Conservation (phyloP, 345 rosid species). For the Turnera subulata region DNA sequence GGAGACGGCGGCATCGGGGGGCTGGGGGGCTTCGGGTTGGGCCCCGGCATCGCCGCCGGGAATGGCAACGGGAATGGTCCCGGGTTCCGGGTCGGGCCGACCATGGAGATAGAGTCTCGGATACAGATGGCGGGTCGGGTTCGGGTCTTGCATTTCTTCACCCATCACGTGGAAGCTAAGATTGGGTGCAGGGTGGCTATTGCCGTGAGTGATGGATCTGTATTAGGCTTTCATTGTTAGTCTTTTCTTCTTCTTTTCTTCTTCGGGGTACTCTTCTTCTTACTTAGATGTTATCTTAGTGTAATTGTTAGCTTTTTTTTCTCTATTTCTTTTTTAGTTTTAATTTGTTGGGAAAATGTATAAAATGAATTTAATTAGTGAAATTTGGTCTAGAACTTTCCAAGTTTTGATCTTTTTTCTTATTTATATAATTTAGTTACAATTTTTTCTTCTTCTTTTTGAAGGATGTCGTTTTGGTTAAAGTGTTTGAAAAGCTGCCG, state of each 20-base stretch:
- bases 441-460: too few relatives aligned
- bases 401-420: background rate
- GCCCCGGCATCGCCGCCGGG: slow-evolving; percentile 38
- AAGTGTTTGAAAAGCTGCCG: too few relatives aligned
- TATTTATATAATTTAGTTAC: too few relatives aligned
- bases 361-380: too few relatives aligned
- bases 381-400: background rate
- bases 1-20: slow-evolving; percentile 9
- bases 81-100: slow-evolving; percentile 64
- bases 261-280: too few relatives aligned
- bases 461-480: too few relatives aligned
- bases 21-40: slow-evolving; percentile 59
- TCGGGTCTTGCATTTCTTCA: slow-evolving; percentile 69
- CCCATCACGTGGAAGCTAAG: slow-evolving; percentile 71
- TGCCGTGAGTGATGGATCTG: slow-evolving; percentile 78
- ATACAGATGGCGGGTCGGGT: slow-evolving; percentile 81
- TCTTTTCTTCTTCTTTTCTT: background rate
- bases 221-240: slow-evolving; percentile 80
- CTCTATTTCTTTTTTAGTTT: slow-evolving; percentile 1
- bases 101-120: slow-evolving; percentile 78
- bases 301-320: background rate
- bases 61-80: slow-evolving; percentile 28
- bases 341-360: background rate
- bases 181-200: slow-evolving; percentile 65
- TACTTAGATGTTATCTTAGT: background rate